Percentiles rank a stretch among this genome's conserved stretches.
These are phyloP conservation scores for Prinsepia uniflora DNA, from an alignment of 306 rosid genomes.

Conservation along the genomic window DNA sequence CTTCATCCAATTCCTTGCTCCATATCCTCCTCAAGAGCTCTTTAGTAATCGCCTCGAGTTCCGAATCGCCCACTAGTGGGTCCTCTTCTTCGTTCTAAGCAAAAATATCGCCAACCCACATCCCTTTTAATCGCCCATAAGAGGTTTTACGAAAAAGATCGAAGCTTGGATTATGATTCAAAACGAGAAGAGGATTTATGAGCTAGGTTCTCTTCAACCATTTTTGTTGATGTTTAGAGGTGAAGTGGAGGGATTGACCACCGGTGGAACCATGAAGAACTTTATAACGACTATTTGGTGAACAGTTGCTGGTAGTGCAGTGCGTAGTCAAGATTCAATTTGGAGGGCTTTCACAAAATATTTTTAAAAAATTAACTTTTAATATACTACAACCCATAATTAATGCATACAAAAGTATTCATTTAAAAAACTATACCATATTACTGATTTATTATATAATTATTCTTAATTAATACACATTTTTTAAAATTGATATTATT, in stretches of 20 bases:
- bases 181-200: conserved; percentile 69
- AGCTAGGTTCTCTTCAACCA: conserved; percentile 85
- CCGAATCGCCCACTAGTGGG: conserved; percentile 88
- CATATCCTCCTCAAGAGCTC: conserved; percentile 71
- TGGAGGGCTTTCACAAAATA: no score
- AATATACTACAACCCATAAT: no score
- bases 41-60: conserved; percentile 69
- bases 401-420: no score
- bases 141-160: conserved; percentile 61
- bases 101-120: conserved; percentile 73
- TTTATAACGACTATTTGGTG: conserved; percentile 80
- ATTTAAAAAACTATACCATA: no score
- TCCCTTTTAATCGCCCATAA: conserved; percentile 57
- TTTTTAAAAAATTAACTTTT: no score
- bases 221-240: conserved; percentile 81
- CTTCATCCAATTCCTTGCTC: conserved; percentile 58
- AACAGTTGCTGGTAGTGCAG: no score
- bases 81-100: conserved; percentile 56
- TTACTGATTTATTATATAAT: no score
- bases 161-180: conserved; percentile 90
- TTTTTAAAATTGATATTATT: no score
- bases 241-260: conserved; percentile 65
- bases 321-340: no score
- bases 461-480: no score
- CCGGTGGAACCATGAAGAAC: conserved; percentile 93